phyloP scores from a whole-genome alignment of 768 basidiomycete genomes.

The Termitomyces sp. region DNA sequence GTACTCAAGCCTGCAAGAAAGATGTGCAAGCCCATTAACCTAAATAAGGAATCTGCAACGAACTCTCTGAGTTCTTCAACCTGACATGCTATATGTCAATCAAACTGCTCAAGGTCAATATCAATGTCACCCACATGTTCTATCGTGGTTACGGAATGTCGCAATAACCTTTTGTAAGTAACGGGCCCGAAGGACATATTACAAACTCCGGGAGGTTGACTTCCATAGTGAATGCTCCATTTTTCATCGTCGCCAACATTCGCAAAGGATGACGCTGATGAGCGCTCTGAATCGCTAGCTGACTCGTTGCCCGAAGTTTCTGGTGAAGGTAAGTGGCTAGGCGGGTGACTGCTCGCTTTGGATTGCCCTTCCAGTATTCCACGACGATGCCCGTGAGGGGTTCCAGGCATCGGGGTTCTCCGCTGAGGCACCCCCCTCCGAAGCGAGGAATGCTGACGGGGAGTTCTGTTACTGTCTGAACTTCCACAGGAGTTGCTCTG shows the following conservation, averaged over 20 bases:
- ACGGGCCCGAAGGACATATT: conserved; percentile 27
- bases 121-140: conserved; percentile 7
- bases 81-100: conserved; percentile 11
- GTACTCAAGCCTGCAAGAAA: conserved; percentile 27
- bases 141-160: not conserved
- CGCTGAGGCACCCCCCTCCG: not conserved
- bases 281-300: conserved; percentile 2
- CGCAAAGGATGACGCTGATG: not conserved
- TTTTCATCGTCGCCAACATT: conserved; percentile 9
- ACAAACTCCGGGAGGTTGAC: conserved; percentile 30
- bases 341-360: not conserved
- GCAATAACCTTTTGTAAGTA: conserved; percentile 2
- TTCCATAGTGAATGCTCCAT: conserved; percentile 40
- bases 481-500: conserved; percentile 8
- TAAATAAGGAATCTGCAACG: conserved; percentile 2
- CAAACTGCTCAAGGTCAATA: not conserved
- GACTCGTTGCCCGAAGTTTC: conserved; percentile 5
- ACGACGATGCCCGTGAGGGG: not conserved
- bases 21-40: not conserved
- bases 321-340: not conserved
- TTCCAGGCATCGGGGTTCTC: not conserved
- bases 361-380: not conserved
- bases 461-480: conserved; percentile 20
- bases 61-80: conserved; percentile 21
- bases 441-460: conserved; percentile 9